phyloP scores from a whole-genome alignment of 2,329 filamentous ascomycete species.

The Colletotrichum chrysophilum region DNA sequence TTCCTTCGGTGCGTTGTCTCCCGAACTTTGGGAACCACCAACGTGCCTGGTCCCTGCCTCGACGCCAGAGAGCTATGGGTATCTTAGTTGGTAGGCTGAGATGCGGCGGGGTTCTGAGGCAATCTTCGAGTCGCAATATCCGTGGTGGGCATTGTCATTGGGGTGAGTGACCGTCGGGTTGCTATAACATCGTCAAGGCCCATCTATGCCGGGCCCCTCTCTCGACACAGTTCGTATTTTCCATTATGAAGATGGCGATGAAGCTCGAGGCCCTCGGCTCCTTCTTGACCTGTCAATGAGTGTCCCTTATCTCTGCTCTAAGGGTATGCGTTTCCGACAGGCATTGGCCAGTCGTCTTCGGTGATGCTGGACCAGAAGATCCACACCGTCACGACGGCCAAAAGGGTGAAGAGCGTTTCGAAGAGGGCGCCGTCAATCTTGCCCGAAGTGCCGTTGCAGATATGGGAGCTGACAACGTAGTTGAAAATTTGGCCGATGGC shows the following conservation, averaged over 20 bases:
- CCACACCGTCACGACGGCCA: constrained; percentile 86
- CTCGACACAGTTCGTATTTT: neutral
- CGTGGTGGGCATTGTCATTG: neutral
- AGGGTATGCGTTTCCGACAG: constrained; percentile 46
- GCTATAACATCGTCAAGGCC: neutral
- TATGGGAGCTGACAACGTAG: constrained; percentile 89
- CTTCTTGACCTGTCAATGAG: neutral
- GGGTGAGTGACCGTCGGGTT: neutral
- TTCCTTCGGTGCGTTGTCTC: neutral
- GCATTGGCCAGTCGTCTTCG: constrained; percentile 93
- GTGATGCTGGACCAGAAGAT: constrained; percentile 99
- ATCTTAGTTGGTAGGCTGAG: neutral
- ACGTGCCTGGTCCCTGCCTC: neutral
- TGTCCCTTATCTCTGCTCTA: constrained; percentile 3
- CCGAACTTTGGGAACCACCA: neutral
- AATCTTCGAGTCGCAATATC: neutral
- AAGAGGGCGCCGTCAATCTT: constrained; percentile 95
- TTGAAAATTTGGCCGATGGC: constrained; percentile 95
- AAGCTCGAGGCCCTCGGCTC: neutral
- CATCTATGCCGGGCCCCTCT: neutral
- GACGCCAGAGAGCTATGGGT: neutral
- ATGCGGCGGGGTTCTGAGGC: neutral
- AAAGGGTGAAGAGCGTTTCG: constrained; percentile 88
- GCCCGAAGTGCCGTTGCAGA: constrained; percentile 82
- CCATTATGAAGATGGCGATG: neutral